Conservation (phyloP, 306 rosid genomes). For the Potentilla sterilis region DNA sequence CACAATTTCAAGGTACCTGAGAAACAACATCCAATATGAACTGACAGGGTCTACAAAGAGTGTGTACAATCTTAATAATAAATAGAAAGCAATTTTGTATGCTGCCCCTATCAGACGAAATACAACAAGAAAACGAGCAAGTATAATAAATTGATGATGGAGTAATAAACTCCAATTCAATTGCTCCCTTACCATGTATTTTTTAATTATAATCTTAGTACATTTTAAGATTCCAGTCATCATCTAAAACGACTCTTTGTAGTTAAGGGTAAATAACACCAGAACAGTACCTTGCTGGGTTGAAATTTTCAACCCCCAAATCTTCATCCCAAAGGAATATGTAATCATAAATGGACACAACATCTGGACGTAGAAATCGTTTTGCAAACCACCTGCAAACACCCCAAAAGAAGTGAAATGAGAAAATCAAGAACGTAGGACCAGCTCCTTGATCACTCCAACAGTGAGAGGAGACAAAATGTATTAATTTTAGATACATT, state of each 20-base stretch:
- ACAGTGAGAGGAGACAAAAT: background rate
- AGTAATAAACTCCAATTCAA: background rate
- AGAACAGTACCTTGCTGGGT: constrained; percentile 66
- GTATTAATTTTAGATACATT: background rate
- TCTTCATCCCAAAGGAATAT: constrained; percentile 99
- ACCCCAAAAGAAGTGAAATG: constrained; percentile 17
- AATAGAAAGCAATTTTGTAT: background rate
- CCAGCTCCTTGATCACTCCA: background rate
- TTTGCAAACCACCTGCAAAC: constrained; percentile 95
- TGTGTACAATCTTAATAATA: constrained; percentile 4
- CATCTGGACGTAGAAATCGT: constrained; percentile 90
- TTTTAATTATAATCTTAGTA: background rate
- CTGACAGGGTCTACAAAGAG: background rate
- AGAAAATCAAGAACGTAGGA: constrained; percentile 18
- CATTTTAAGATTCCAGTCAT: background rate
- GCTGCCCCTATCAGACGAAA: constrained; percentile 1
- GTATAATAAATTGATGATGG: too few species aligned
- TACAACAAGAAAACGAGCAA: too few species aligned
- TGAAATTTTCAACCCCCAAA: constrained; percentile 82
- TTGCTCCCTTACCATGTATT: background rate
- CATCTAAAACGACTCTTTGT: background rate
- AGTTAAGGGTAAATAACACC: background rate
- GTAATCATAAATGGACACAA: constrained; percentile 89
- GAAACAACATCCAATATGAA: background rate
- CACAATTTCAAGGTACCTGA: constrained; percentile 75